Conservation (phyloP, 176 grass and related monocot species). For the Poa pratensis region DNA sequence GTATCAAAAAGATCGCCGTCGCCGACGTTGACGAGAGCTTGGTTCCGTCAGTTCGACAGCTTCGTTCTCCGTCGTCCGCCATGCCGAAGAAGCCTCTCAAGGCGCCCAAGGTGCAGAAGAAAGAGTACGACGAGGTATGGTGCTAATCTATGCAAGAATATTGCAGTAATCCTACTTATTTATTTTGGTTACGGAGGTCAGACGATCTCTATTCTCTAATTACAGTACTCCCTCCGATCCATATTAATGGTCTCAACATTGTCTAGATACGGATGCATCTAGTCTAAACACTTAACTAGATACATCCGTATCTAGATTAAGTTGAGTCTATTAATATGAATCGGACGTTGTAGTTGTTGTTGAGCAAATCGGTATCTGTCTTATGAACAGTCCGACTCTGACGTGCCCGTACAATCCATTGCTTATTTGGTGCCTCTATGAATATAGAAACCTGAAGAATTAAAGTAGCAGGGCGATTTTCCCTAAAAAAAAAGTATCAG, state of each 20-base stretch:
- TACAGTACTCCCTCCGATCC: no score
- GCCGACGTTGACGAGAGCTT: background rate
- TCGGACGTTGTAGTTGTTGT: background rate
- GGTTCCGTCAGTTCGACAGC: background rate
- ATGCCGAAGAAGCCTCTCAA: conserved; percentile 28
- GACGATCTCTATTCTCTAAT: no score
- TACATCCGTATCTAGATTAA: no score
- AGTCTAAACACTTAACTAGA: no score
- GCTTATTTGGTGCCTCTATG: background rate
- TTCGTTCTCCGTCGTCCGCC: background rate
- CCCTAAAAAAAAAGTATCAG: no score
- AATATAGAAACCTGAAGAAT: background rate
- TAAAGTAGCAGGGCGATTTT: background rate
- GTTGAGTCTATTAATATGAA: no score
- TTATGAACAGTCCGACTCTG: background rate
- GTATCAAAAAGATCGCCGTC: no score
- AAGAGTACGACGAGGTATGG: conserved; percentile 28
- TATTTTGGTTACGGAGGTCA: background rate
- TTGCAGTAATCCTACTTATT: background rate
- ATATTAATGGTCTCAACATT: no score
- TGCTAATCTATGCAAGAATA: background rate
- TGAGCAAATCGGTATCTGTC: background rate
- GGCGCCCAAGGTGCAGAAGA: background rate
- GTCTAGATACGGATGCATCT: no score
- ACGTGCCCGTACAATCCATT: background rate